Base-by-base conservation (phyloP, 1,139 yeast genomes). In the Hemisphaericaspora xylofermentans region DNA sequence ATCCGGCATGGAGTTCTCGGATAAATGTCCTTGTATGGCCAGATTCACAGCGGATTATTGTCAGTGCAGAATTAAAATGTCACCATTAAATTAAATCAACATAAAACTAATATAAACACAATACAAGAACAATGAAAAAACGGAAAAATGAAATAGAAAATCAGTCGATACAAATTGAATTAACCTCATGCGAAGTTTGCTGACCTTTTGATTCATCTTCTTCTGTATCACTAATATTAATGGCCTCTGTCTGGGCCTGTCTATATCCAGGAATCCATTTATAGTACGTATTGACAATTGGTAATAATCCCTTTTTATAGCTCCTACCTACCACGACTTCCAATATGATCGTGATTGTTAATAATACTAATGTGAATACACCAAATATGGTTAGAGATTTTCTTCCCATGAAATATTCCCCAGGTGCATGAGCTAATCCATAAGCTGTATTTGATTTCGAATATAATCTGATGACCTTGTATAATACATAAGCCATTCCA, bases 351-450 rank as follows among this genome's bases (percentile, higher is more conserved):
- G 79, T 70, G 7, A 63, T 50, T 3, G 66, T 35, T 35, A 77
- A 54, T 27, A 77, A 58, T 1, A 69, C 53, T 17, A 74, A 51
- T 1, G 80, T 74, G 29, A 77, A 57, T 2, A 66, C 70, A 1
- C 80, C 80, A 55, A 77, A 76, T 0, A 71, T 59, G 4, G 76
- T 63, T 35, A 77, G 57, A 7, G 80, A 72, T 40, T 68, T 73
- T 29, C 78, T 54, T 2, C 80, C 78, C 1, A 78, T 72, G 43
- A 71, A 63, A 53, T 76, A 76, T 29, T 56, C 52, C 3, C 68
- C 78, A 1, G 63, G 62, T 0, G 7, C 30, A 7, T 60, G 29
- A 1, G 54, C 50, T 3, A 52, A 37, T 18, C 48, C 48, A 43
- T 52, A 60, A 7, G 64, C 65, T 1, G 61, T 55, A 35, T 74